Base-by-base conservation (phyloP, 495 filamentous ascomycete species). In the Xylaria cubensis region DNA sequence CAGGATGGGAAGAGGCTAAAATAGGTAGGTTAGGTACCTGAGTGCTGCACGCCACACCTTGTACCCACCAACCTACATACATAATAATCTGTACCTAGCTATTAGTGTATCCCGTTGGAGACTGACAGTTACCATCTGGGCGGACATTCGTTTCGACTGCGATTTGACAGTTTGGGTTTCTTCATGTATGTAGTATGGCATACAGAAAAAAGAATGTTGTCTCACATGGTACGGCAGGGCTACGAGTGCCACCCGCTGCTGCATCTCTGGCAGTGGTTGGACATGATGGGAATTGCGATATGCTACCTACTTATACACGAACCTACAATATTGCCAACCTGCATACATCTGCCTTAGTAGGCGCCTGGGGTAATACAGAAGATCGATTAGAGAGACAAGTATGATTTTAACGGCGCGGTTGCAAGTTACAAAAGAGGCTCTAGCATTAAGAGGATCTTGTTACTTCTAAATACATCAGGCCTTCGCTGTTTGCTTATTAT, bases 171-270 rank as follows among this genome's bases (percentile, higher is more conserved):
- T 29, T 59, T 36, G n/a, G 56, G 42, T 56, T 26, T 36, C 26
- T 48, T 69, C 34, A 69, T 62, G 63, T 53, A 56, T 10, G 10
- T 42, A 42, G 39, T 42, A 42, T 42, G 39, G 9, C 19, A 6
- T 17, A 46, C 50, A 42, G 51, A 34, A 61, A 48, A 13, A 36
- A 46, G 21, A 51, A 34, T 36, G 59, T 24, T 64, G 69, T 71
- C 48, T 71, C 24, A 71, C 59, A 55, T 62, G 63, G 48, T 36
- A 71, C 69, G n/a, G 34, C 69, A 71, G 59, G 59, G 17, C n/a
- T 71, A 61, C 69, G 61, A 2, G 59, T 59, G 59, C 59, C 69
- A 42, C 34, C 21, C 26, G 26, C 26, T 29, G 17, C 69, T 26
- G 65, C 50, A 64, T 64, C 48, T 61, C 34, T 61, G 58, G 34